These are phyloP conservation scores for Vaccinium myrtillus DNA, from an alignment of 148 eudicot species.

Conservation along the genomic window DNA sequence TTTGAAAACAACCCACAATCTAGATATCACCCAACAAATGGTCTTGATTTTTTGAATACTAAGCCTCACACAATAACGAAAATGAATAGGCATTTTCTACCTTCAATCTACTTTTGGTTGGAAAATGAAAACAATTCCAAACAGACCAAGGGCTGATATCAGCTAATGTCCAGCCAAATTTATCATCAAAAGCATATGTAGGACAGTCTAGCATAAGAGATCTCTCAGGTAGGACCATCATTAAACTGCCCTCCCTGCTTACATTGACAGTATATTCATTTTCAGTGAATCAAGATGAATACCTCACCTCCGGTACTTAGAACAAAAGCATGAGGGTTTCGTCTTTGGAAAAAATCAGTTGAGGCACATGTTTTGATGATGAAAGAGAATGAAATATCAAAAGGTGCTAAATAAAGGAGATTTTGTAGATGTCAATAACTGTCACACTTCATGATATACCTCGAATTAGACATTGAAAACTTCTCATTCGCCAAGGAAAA, in stretches of 20 bases:
- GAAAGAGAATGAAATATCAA: not conserved
- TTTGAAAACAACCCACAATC: not conserved
- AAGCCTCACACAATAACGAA: not conserved
- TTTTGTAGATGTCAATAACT: not conserved
- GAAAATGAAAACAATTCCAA: not conserved
- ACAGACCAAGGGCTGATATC: not conserved
- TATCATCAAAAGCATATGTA: not conserved
- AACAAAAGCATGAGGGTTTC: slow-evolving; percentile 1
- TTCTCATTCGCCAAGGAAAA: not conserved
- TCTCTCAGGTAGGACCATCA: not conserved
- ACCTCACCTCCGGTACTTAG: not conserved
- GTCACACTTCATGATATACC: not conserved
- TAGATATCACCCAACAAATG: not conserved
- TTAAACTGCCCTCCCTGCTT: not conserved
- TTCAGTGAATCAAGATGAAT: not conserved
- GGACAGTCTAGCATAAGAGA: not conserved
- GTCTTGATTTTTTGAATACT: not conserved
- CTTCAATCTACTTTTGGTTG: not conserved
- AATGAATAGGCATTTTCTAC: not conserved
- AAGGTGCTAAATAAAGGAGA: not conserved
- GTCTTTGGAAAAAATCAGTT: not conserved
- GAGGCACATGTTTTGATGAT: not conserved
- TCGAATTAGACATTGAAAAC: not conserved
- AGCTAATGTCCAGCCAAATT: not conserved
- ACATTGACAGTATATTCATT: not conserved